A percentile compares a stretch with the other conserved stretches of the same genome.
Conservation (phyloP, 1,284 basidiomycete species). For the Heterobasidion parviporum region DNA sequence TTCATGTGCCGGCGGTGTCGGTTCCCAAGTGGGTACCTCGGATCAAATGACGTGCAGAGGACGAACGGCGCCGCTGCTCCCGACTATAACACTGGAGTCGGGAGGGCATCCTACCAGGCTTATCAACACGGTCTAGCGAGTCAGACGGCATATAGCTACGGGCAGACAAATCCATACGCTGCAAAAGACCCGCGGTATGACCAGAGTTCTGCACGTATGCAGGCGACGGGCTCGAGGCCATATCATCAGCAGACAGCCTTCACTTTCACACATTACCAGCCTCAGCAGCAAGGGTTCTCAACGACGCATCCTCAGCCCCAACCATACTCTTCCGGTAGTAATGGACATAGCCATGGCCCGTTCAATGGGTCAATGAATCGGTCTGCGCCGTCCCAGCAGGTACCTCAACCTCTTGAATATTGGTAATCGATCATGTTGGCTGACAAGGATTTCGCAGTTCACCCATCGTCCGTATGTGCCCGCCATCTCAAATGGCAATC, state of each 20-base stretch:
- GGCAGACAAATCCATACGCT: neutral
- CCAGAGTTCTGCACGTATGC: neutral
- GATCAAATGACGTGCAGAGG: neutral
- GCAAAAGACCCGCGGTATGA: neutral
- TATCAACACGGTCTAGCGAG: slow-evolving; percentile 1
- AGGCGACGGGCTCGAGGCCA: neutral
- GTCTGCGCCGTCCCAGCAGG: neutral
- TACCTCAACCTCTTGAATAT: neutral
- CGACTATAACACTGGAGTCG: neutral
- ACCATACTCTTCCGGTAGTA: neutral
- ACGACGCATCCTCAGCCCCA: slow-evolving; percentile 7
- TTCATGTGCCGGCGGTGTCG: slow-evolving; percentile 46
- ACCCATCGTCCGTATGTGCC: neutral
- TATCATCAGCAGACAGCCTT: slow-evolving; percentile 12
- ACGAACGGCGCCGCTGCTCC: neutral
- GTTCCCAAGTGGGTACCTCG: neutral
- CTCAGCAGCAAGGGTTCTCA: slow-evolving; percentile 35
- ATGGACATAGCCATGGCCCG: neutral
- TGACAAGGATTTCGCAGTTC: neutral
- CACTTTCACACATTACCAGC: slow-evolving; percentile 45
- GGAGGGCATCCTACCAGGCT: neutral
- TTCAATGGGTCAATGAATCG: neutral
- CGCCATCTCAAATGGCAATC: neutral
- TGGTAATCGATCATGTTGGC: neutral
- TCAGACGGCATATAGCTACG: neutral